Evolutionary conservation across 2,329 filamentous ascomycete genomes (phyloP).

Genomic region (Aureobasidium melanogenum): DNA sequence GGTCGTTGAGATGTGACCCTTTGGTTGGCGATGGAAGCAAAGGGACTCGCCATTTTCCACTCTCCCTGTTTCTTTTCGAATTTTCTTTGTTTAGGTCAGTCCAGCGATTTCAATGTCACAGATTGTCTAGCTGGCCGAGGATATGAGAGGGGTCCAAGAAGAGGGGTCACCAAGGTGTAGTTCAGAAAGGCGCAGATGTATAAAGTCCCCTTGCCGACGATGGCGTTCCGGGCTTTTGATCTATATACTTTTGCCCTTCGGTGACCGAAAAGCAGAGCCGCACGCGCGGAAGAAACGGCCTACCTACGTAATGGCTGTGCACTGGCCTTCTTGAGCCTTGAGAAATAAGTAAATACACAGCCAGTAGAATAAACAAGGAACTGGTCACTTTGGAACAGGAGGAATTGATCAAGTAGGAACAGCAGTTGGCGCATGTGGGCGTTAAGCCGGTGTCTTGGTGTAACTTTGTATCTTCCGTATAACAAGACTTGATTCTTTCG

Average conservation of each 20-base stretch:
- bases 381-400: not conserved
- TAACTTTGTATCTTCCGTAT: not conserved
- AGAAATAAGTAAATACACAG: not conserved
- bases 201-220: not conserved
- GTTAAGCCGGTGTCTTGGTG: not conserved
- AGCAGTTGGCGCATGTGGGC: not conserved
- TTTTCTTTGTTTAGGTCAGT: not conserved
- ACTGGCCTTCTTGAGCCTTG: not conserved
- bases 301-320: conserved; percentile 5
- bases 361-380: not conserved
- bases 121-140: not conserved
- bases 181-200: not conserved
- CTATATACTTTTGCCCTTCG: not conserved
- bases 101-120: not conserved
- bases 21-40: conserved; percentile 24
- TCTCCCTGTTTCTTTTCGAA: not conserved
- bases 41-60: conserved; percentile 13
- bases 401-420: no score
- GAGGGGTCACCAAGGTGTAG: not conserved
- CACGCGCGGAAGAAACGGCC: not conserved
- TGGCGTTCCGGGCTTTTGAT: not conserved
- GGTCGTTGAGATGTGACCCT: conserved; percentile 21
- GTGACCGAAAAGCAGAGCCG: not conserved
- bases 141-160: no score
- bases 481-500: not conserved